These are phyloP conservation scores for Trichoderma breve DNA, from an alignment of 2,329 filamentous ascomycete genomes.

Conservation along the genomic window DNA sequence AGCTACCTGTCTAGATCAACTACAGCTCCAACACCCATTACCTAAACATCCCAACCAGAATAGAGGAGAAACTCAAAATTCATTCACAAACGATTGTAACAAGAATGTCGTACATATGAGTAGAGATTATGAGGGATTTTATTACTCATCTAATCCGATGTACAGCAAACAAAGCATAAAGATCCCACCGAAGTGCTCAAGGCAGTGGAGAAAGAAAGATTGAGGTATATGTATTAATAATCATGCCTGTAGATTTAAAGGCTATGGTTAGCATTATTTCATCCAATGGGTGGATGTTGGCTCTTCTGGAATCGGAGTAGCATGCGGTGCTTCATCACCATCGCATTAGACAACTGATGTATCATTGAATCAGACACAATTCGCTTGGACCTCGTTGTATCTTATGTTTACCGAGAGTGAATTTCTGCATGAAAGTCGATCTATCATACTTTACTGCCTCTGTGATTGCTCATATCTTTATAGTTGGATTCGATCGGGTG, in stretches of 20 bases:
- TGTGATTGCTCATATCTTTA: background rate
- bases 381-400: background rate
- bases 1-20: background rate
- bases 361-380: background rate
- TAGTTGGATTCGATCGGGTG: background rate
- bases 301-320: background rate
- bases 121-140: background rate
- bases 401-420: background rate
- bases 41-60: background rate
- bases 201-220: too few species aligned
- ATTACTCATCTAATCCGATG: too few species aligned
- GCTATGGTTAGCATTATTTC: background rate
- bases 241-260: background rate
- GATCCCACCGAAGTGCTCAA: too few species aligned
- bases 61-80: background rate
- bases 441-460: background rate
- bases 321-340: background rate
- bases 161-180: too few species aligned
- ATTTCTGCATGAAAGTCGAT: background rate
- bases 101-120: background rate
- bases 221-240: background rate
- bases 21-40: background rate
- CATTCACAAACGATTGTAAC: background rate
- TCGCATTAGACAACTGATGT: accelerated
- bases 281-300: background rate